phyloP scores from a whole-genome alignment of 192 early-diverging fungal species.

The Lunasporangiospora selenospora region DNA sequence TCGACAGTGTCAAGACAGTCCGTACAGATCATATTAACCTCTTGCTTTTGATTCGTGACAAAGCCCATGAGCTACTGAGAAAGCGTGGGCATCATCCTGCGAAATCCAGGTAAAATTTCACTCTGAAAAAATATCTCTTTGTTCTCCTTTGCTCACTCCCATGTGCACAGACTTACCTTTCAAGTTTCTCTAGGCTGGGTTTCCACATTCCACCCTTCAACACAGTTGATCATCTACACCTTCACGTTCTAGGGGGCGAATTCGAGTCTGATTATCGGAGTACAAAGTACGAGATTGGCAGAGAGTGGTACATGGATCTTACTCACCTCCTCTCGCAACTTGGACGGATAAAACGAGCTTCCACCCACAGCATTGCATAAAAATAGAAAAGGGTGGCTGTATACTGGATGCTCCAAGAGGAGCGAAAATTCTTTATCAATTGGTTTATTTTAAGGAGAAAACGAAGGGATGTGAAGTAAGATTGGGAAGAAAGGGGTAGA shows the following conservation, averaged over 20 bases:
- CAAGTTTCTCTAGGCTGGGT: conserved; percentile 49
- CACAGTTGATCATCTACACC: conserved; percentile 71
- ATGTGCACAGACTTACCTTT: background rate
- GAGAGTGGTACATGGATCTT: conserved; percentile 25
- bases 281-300: conserved; percentile 23
- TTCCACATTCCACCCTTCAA: conserved; percentile 80
- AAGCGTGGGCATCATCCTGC: conserved; percentile 12
- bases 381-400: too few relatives aligned
- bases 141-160: background rate
- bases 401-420: too few relatives aligned
- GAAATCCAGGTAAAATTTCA: conserved; percentile 22
- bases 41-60: conserved; percentile 35
- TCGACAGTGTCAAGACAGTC: conserved; percentile 50
- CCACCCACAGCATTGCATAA: too few relatives aligned
- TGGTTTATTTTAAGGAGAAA: too few relatives aligned
- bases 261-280: conserved; percentile 42
- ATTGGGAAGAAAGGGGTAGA: too few relatives aligned
- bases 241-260: conserved; percentile 66
- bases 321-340: conserved; percentile 12
- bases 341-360: too few relatives aligned
- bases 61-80: conserved; percentile 33
- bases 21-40: conserved; percentile 13
- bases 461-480: too few relatives aligned
- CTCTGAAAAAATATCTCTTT: background rate
- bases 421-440: too few relatives aligned